phyloP scores from a whole-genome alignment of 768 basidiomycete genomes.

The Agrocybe pediades region DNA sequence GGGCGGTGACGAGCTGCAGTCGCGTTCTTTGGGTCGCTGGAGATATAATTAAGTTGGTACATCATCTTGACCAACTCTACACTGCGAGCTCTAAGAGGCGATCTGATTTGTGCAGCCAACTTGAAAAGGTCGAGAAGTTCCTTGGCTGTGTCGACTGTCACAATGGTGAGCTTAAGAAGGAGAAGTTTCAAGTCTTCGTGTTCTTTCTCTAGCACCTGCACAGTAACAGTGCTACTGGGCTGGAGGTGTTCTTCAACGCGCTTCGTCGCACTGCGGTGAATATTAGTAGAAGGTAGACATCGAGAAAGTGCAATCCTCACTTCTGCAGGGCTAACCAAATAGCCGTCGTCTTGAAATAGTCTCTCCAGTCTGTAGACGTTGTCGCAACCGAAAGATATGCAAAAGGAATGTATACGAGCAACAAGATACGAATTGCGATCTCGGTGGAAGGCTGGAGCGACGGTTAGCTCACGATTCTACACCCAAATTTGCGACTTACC shows the following conservation, averaged over 20 bases:
- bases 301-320: neutral
- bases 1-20: neutral
- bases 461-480: no score
- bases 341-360: slow-evolving; percentile 9
- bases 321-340: slow-evolving; percentile 16
- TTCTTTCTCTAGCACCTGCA: slow-evolving; percentile 9
- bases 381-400: slow-evolving; percentile 6
- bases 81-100: slow-evolving; percentile 22
- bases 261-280: neutral
- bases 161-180: slow-evolving; percentile 8
- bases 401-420: slow-evolving; percentile 20
- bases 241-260: neutral
- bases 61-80: slow-evolving; percentile 21
- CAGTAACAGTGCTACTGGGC: neutral
- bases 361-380: slow-evolving; percentile 1
- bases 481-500: neutral
- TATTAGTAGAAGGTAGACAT: no score
- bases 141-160: slow-evolving; percentile 5
- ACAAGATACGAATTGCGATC: slow-evolving; percentile 6
- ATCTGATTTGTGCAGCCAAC: slow-evolving; percentile 15
- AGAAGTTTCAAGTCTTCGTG: slow-evolving; percentile 7
- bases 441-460: neutral
- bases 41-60: slow-evolving; percentile 14
- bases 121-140: slow-evolving; percentile 20
- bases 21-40: neutral